Evolutionary conservation across 306 rosid species (phyloP).

Genomic region (Clitoria ternatea): DNA sequence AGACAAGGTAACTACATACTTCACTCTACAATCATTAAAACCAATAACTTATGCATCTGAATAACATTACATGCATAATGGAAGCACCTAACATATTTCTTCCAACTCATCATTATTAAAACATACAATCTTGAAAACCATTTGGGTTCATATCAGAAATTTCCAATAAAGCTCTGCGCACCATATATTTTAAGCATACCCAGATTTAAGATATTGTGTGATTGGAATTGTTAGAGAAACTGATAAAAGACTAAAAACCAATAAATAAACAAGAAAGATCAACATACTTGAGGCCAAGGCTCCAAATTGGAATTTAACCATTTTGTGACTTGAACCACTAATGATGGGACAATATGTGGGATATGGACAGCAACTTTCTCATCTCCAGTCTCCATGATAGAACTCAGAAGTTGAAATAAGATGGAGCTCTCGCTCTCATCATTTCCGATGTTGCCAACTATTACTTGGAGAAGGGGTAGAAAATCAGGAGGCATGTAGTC

Average conservation of each 20-base stretch:
- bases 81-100: too few species aligned
- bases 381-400: conserved; percentile 74
- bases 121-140: conserved; percentile 4
- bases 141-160: neutral
- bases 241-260: conserved; percentile 14
- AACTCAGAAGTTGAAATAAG: conserved; percentile 75
- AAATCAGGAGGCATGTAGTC: conserved; percentile 87
- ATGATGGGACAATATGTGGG: conserved; percentile 55
- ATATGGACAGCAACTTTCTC: conserved; percentile 70
- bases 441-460: conserved; percentile 52
- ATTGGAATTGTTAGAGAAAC: neutral
- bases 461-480: conserved; percentile 83
- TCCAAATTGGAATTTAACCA: conserved; percentile 47
- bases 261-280: conserved; percentile 20
- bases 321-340: conserved; percentile 62
- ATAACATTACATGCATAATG: too few species aligned
- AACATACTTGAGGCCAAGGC: conserved; percentile 82
- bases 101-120: neutral
- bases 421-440: conserved; percentile 65
- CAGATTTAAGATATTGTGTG: neutral
- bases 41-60: too few species aligned
- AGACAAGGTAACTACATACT: too few species aligned
- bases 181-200: neutral
- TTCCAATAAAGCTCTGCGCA: neutral
- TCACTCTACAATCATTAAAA: too few species aligned